Evolutionary conservation across 495 filamentous ascomycete species (phyloP).

Genomic region (Cercophora scortea): DNA sequence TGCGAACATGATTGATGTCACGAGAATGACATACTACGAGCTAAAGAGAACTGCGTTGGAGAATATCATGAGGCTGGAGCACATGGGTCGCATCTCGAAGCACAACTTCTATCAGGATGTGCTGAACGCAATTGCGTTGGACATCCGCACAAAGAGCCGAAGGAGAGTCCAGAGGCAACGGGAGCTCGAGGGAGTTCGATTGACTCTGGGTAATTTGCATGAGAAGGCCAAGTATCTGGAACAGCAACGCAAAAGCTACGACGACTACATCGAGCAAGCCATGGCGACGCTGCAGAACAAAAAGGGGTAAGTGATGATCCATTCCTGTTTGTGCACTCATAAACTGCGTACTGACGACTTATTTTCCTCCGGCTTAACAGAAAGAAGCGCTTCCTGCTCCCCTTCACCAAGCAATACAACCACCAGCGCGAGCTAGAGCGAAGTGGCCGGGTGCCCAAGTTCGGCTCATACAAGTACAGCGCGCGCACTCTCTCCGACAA

Average conservation of each 20-base stretch:
- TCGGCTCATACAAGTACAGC: slow-evolving; percentile 94
- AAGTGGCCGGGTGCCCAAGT: slow-evolving; percentile 86
- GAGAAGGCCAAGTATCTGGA: slow-evolving; percentile 92
- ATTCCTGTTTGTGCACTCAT: neutral
- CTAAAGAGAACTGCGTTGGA: slow-evolving; percentile 89
- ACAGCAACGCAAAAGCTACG: slow-evolving; percentile 91
- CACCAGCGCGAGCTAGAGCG: slow-evolving; percentile 92
- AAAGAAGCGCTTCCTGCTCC: slow-evolving; percentile 89
- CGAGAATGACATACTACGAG: slow-evolving; percentile 81
- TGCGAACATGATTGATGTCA: slow-evolving; percentile 80
- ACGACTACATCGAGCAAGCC: slow-evolving; percentile 97
- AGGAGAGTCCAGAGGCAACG: slow-evolving; percentile 82
- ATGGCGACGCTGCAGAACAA: slow-evolving; percentile 98
- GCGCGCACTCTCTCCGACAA: slow-evolving; percentile 84
- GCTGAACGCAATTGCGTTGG: slow-evolving; percentile 89
- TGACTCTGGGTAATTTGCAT: slow-evolving; percentile 76
- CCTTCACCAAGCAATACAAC: slow-evolving; percentile 98
- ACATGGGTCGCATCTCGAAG: slow-evolving; percentile 74
- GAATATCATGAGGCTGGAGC: slow-evolving; percentile 85
- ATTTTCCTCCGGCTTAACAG: slow-evolving; percentile 19
- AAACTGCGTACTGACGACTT: slow-evolving; percentile 4
- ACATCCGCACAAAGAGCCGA: slow-evolving; percentile 95
- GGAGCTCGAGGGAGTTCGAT: slow-evolving; percentile 79
- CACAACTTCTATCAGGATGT: slow-evolving; percentile 96
- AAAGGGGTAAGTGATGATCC: slow-evolving; percentile 55